These are phyloP conservation scores for Nyssa sinensis DNA, from an alignment of 148 eudicot genomes.

Conservation along the genomic window DNA sequence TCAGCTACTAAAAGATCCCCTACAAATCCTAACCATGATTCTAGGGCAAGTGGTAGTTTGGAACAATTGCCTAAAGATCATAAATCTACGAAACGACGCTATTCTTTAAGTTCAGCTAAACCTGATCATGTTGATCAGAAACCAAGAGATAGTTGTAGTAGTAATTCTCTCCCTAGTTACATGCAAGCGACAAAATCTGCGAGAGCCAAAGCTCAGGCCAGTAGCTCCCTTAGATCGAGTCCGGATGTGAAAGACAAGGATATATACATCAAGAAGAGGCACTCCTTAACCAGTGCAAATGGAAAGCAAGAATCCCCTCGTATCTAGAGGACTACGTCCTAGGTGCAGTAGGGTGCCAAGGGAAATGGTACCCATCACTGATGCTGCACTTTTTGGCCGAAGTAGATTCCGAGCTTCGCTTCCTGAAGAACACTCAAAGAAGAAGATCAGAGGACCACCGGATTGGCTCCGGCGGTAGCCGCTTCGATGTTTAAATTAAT, in stretches of 20 bases:
- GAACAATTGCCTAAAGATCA: conserved; percentile 63
- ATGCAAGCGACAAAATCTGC: conserved; percentile 99
- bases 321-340: conserved; percentile 54
- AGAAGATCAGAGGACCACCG: too few relatives aligned
- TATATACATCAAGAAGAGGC: conserved; percentile 59
- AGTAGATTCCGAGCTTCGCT: too few relatives aligned
- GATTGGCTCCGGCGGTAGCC: too few relatives aligned
- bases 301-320: conserved; percentile 82
- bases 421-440: too few relatives aligned
- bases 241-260: conserved; percentile 84
- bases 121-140: conserved; percentile 72
- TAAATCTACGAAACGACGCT: conserved; percentile 64
- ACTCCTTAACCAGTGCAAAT: conserved; percentile 69
- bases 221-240: conserved; percentile 79
- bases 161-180: conserved; percentile 74
- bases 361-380: conserved; percentile 47
- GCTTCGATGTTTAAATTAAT: too few relatives aligned
- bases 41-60: conserved; percentile 52
- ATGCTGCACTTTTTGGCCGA: too few relatives aligned
- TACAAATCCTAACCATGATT: conserved; percentile 40
- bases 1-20: conserved; percentile 56
- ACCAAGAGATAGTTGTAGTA: conserved; percentile 66
- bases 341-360: conserved; percentile 50
- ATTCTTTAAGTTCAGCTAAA: conserved; percentile 67
- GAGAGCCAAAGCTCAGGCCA: conserved; percentile 61